Percentiles rank a stretch among this genome's conserved stretches.
Evolutionary conservation across 768 basidiomycete species (phyloP).

Genomic region (Imleria badia): DNA sequence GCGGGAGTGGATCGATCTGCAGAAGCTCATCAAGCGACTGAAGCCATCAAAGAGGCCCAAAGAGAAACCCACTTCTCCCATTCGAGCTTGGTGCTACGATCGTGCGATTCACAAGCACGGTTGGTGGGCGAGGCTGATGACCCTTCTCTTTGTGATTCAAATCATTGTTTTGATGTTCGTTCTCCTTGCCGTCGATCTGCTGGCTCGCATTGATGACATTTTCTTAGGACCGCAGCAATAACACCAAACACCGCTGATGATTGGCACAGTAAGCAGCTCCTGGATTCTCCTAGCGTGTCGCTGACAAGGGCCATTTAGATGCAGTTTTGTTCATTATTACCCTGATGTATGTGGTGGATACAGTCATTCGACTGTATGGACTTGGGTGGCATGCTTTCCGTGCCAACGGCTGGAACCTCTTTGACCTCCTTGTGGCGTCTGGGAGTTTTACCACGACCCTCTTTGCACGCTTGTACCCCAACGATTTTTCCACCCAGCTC

Average conservation of each 20-base stretch:
- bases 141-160: constrained; percentile 75
- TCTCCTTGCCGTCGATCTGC: neutral
- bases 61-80: constrained; percentile 46
- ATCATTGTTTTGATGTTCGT: constrained; percentile 81
- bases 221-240: constrained; percentile 76
- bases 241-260: constrained; percentile 49
- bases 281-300: neutral
- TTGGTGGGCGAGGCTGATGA: constrained; percentile 86
- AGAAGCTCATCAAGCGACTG: constrained; percentile 85
- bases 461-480: constrained; percentile 55
- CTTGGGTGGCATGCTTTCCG: constrained; percentile 82
- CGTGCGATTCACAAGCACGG: constrained; percentile 90
- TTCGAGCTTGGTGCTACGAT: constrained; percentile 88
- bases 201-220: neutral
- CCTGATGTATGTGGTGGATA: constrained; percentile 73
- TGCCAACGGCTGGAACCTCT: constrained; percentile 94
- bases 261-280: constrained; percentile 53
- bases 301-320: constrained; percentile 43
- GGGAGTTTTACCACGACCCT: constrained; percentile 86
- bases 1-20: constrained; percentile 90
- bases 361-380: constrained; percentile 74
- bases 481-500: constrained; percentile 56
- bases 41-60: constrained; percentile 82
- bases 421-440: constrained; percentile 76
- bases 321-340: constrained; percentile 75